Evolutionary conservation across 768 basidiomycete species (phyloP), one percentile per base, ranked within the genome.

Genomic region (Bullera alba): DNA sequence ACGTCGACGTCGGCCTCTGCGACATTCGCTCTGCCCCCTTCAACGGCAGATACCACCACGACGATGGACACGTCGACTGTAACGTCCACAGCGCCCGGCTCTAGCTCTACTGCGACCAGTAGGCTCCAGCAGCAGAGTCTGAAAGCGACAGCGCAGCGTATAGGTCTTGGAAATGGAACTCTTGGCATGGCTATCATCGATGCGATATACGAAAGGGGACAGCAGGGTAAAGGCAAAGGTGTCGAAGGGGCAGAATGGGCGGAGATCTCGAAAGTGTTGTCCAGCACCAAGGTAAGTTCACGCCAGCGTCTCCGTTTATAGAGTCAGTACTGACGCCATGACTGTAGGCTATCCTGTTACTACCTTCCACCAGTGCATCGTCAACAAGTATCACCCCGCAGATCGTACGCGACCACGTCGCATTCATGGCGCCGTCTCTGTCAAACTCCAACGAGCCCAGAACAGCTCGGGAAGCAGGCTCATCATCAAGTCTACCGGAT

Each of bases 361-460:
- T 96, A 0, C 92, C 92, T 0, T 69, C 86, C 43, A 76, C 78
- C 38, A 65, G 75, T 5, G 75, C 79, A 2, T 69, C 77, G 14
- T 75, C 79, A 17, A 79, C 81, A 16, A 76, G 76, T 42, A 77
- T 89, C 45, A 85, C 84, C 0, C 73, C 81, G 0, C 84, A 88
- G 2, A 82, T 91, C 50, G 75, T 95, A 26, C 82, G 80, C 65
- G 90, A 95, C 63, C 93, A 99, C 67, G 71, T 93, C 49, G 75
- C 81, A 26, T 77, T 89, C 27, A 82, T 78, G 58, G 81, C 86
- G 45, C 76, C 75, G 1, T n/a, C n/a, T n/a, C n/a, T n/a, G n/a
- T n/a, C n/a, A n/a, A n/a, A n/a, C n/a, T n/a, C n/a, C n/a, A n/a
- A n/a, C n/a, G n/a, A n/a, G n/a, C n/a, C n/a, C n/a, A n/a, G n/a